Evolutionary conservation across 257 asterid genomes (phyloP).

Genomic region (Handroanthus guayacan): DNA sequence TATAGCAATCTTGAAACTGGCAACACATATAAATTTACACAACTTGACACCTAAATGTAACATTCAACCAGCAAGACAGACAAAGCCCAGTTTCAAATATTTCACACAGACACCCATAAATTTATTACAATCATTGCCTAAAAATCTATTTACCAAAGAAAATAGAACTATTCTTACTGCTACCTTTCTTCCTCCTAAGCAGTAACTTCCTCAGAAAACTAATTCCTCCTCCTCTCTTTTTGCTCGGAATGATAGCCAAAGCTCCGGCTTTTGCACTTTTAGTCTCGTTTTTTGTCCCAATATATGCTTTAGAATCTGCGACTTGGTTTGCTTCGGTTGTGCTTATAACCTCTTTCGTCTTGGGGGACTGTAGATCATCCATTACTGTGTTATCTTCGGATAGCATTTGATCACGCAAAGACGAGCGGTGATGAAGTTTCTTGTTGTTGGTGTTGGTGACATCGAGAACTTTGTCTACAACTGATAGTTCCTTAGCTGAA

Average conservation of each 20-base stretch:
- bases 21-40: neutral
- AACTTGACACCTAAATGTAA: conserved; percentile 22
- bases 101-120: conserved; percentile 24
- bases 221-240: conserved; percentile 62
- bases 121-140: conserved; percentile 32
- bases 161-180: conserved; percentile 50
- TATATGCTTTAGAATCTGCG: conserved; percentile 31
- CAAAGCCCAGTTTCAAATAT: conserved; percentile 25
- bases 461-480: conserved; percentile 46
- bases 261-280: conserved; percentile 47
- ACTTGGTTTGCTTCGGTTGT: conserved; percentile 30
- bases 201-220: conserved; percentile 71
- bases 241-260: conserved; percentile 56
- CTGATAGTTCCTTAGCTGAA: conserved; percentile 53
- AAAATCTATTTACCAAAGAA: conserved; percentile 48
- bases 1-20: conserved; percentile 11
- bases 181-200: conserved; percentile 62
- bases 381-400: conserved; percentile 53
- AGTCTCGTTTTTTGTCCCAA: conserved; percentile 31
- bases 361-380: conserved; percentile 42
- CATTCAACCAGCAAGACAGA: conserved; percentile 26
- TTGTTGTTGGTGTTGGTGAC: conserved; percentile 41
- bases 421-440: conserved; percentile 54
- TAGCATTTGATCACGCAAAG: conserved; percentile 79
- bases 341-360: conserved; percentile 42